Conservation (phyloP, 1,284 basidiomycete genomes). For the Schizophyllum amplum region DNA sequence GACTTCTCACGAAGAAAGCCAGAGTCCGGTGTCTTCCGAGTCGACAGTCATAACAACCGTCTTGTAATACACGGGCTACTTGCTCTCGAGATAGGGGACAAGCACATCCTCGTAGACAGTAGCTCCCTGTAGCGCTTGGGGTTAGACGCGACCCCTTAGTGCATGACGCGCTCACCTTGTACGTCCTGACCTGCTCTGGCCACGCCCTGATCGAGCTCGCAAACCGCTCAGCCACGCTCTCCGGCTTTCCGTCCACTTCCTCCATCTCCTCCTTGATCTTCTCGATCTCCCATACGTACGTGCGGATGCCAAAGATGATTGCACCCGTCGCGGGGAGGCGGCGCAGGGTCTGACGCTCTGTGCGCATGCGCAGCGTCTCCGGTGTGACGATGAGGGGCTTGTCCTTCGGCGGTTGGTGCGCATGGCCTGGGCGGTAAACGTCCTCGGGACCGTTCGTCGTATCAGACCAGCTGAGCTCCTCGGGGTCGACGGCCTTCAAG, state of each 20-base stretch:
- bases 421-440: constrained; percentile 29
- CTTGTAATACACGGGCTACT: no score
- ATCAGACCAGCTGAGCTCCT: constrained; percentile 61
- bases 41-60: no score
- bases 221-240: constrained; percentile 58
- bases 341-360: constrained; percentile 68
- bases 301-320: constrained; percentile 72
- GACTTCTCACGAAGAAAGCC: no score
- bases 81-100: background rate
- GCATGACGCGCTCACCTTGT: constrained; percentile 34
- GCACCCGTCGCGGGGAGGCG: constrained; percentile 60
- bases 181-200: constrained; percentile 56
- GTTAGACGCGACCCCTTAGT: constrained; percentile 8
- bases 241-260: constrained; percentile 38
- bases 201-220: constrained; percentile 63
- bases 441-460: constrained; percentile 63
- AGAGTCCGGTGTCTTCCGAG: no score
- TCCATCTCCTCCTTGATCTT: constrained; percentile 15
- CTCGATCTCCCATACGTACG: constrained; percentile 57
- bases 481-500: constrained; percentile 38
- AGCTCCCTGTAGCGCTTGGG: background rate
- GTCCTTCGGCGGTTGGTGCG: constrained; percentile 15
- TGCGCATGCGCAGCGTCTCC: constrained; percentile 49
- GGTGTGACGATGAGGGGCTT: constrained; percentile 24
- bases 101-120: background rate